These are phyloP conservation scores for Thelonectria blattea DNA, from an alignment of 2,329 filamentous ascomycete species.

Conservation along the genomic window DNA sequence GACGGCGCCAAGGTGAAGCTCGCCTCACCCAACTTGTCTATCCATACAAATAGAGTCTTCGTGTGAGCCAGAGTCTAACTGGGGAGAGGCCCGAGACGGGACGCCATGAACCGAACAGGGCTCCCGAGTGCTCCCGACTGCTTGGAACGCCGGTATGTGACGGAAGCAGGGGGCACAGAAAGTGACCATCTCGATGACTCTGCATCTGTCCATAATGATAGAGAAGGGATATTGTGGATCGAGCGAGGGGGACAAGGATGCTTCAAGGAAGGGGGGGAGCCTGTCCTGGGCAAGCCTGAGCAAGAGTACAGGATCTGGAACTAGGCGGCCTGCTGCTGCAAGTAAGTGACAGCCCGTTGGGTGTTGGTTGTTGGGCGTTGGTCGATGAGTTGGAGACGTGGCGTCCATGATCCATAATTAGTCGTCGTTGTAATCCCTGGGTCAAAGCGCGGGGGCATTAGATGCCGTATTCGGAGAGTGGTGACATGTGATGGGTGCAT, in stretches of 20 bases:
- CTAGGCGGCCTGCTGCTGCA: slow-evolving; percentile 2
- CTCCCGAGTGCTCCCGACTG: slow-evolving; percentile 15
- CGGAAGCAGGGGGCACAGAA: neutral
- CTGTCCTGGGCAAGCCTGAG: slow-evolving; percentile 2
- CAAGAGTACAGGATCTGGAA: slow-evolving; percentile 6
- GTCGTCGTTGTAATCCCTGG: neutral
- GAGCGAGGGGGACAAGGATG: slow-evolving; percentile 6
- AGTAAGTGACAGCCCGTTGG: slow-evolving; percentile 10
- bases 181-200: slow-evolving; percentile 20
- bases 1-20: no score
- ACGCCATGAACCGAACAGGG: neutral
- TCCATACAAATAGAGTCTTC: neutral
- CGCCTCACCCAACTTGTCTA: no score
- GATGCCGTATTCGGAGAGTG: neutral
- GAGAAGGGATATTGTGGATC: slow-evolving; percentile 16
- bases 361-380: neutral
- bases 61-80: neutral
- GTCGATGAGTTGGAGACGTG: slow-evolving; percentile 11
- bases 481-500: neutral
- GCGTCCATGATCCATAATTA: slow-evolving; percentile 7
- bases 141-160: slow-evolving; percentile 15
- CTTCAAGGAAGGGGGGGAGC: neutral
- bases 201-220: slow-evolving; percentile 22
- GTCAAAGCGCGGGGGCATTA: neutral
- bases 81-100: neutral